A percentile compares a stretch with the other conserved stretches of the same genome.
These are phyloP conservation scores for Umbelopsis sp. DNA, from an alignment of 192 early-diverging fungal species.

Conservation along the genomic window DNA sequence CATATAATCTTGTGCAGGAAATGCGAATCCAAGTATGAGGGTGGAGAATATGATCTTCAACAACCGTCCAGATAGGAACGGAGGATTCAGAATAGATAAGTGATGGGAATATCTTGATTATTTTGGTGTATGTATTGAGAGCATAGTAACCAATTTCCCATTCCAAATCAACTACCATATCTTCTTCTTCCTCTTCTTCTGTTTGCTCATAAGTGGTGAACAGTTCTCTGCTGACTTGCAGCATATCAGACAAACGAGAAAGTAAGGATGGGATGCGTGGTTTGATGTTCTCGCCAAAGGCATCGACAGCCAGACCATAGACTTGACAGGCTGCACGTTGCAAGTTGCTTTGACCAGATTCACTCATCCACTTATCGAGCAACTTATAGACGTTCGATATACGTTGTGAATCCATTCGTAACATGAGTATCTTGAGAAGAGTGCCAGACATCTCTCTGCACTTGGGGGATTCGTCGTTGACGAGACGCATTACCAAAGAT, in stretches of 20 bases:
- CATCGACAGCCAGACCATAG: slow-evolving; percentile 82
- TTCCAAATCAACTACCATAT: slow-evolving; percentile 61
- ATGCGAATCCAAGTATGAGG: slow-evolving; percentile 92
- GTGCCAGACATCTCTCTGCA: slow-evolving; percentile 87
- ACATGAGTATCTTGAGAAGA: slow-evolving; percentile 70
- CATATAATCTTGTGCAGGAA: slow-evolving; percentile 70
- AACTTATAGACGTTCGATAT: slow-evolving; percentile 68
- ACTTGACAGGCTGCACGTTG: slow-evolving; percentile 84
- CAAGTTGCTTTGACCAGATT: slow-evolving; percentile 62
- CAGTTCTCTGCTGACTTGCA: slow-evolving; percentile 35
- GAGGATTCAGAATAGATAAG: slow-evolving; percentile 50
- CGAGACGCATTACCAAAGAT: slow-evolving; percentile 78
- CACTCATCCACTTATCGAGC: slow-evolving; percentile 78
- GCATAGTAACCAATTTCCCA: slow-evolving; percentile 92
- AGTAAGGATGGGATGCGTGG: slow-evolving; percentile 56
- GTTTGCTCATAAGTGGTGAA: background rate
- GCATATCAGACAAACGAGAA: slow-evolving; percentile 50
- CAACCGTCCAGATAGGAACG: slow-evolving; percentile 67
- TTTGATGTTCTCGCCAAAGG: slow-evolving; percentile 66
- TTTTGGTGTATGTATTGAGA: slow-evolving; percentile 73
- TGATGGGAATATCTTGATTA: slow-evolving; percentile 61
- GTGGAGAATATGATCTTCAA: slow-evolving; percentile 72
- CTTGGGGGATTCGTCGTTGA: slow-evolving; percentile 91
- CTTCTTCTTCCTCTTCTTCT: slow-evolving; percentile 46
- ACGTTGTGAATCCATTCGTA: slow-evolving; percentile 60